Evolutionary conservation across 768 basidiomycete genomes (phyloP).

Genomic region (Kwoniella bestiolae): DNA sequence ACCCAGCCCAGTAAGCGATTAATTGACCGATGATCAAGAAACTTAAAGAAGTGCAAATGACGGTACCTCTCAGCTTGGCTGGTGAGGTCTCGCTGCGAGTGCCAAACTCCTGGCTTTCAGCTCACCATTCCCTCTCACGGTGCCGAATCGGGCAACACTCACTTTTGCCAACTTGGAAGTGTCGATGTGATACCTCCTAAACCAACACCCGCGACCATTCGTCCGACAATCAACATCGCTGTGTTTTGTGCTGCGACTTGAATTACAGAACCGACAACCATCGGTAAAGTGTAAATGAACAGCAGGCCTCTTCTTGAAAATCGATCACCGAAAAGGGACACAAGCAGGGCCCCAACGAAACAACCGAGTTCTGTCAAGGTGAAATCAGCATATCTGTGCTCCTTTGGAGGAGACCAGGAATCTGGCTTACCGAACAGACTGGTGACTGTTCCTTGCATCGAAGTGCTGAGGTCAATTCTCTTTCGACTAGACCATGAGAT

Average conservation of each 20-base stretch:
- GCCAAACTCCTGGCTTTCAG: too few relatives aligned
- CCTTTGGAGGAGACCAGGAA: too few relatives aligned
- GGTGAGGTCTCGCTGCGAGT: slow-evolving; percentile 23
- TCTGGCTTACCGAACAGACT: slow-evolving; percentile 13
- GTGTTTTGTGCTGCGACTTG: slow-evolving; percentile 21
- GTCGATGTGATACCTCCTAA: slow-evolving; percentile 29
- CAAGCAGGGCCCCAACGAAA: slow-evolving; percentile 21
- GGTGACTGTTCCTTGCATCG: slow-evolving; percentile 19
- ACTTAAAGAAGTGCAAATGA: slow-evolving; percentile 29
- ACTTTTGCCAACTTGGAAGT: slow-evolving; percentile 30
- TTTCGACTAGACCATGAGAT: slow-evolving; percentile 7
- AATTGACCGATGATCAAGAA: slow-evolving; percentile 27
- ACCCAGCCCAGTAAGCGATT: slow-evolving; percentile 26
- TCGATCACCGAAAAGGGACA: slow-evolving; percentile 20
- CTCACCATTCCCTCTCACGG: too few relatives aligned
- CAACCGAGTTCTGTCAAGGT: slow-evolving; percentile 29
- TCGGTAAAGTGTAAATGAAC: slow-evolving; percentile 13
- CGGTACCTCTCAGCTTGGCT: slow-evolving; percentile 25
- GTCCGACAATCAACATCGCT: slow-evolving; percentile 22
- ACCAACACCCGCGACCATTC: slow-evolving; percentile 26
- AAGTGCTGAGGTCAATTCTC: slow-evolving; percentile 15
- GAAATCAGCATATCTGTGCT: too few relatives aligned
- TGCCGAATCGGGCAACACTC: background rate
- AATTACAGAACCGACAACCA: slow-evolving; percentile 19
- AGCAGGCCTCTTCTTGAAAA: slow-evolving; percentile 19